Percentiles rank a stretch among this genome's conserved stretches.
Evolutionary conservation across 129 eudicot species (phyloP).

Genomic region (Heracleum sosnowskyi): DNA sequence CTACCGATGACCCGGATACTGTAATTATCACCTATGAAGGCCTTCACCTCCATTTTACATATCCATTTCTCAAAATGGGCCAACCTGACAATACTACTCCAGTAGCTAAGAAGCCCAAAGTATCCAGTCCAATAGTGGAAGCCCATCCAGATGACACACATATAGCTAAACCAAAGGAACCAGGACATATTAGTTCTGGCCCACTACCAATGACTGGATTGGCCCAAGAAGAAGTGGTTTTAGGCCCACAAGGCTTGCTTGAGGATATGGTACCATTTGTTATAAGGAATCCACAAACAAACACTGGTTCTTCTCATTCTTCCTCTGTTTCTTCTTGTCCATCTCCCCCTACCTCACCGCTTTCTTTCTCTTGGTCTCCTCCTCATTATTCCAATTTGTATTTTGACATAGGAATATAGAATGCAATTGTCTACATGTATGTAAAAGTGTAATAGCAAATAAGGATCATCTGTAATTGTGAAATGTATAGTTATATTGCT

Average conservation of each 20-base stretch:
- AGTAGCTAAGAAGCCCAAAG: conserved; percentile 32
- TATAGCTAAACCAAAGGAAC: not conserved
- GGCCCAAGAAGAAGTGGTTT: conserved; percentile 15
- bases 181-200: not conserved
- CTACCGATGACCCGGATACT: conserved; percentile 67
- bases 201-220: not conserved
- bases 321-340: conserved; percentile 35
- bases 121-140: conserved; percentile 3
- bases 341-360: conserved; percentile 42
- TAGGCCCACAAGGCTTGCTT: conserved; percentile 58
- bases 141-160: conserved; percentile 2
- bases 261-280: conserved; percentile 77
- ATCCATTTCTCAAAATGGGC: conserved; percentile 43
- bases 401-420: conserved; percentile 7
- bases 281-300: conserved; percentile 41
- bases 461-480: not conserved
- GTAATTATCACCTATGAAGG: conserved; percentile 85
- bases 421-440: not conserved
- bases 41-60: conserved; percentile 75
- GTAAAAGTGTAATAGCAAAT: not conserved
- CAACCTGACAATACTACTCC: conserved; percentile 23
- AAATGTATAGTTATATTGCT: not conserved
- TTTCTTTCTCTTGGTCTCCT: conserved; percentile 58
- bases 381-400: not conserved
- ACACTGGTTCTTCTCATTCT: conserved; percentile 20